A percentile compares a stretch with the other conserved stretches of the same genome.
phyloP scores from a whole-genome alignment of 257 asterid species.

The Osmanthus fragrans region DNA sequence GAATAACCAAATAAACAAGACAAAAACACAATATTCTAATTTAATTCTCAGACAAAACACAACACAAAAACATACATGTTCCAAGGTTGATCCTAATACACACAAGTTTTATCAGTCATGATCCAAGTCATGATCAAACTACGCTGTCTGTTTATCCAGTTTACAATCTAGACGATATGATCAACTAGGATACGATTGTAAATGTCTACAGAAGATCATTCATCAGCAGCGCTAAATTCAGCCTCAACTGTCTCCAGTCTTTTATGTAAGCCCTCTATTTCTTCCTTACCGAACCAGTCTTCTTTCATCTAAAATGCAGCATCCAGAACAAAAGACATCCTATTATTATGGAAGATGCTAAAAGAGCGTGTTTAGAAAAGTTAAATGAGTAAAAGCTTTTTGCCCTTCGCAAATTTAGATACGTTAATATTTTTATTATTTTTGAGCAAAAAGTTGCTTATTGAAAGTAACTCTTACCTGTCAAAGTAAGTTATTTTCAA shows the following conservation, averaged over 20 bases:
- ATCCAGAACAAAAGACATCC: background rate
- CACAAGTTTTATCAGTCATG: background rate
- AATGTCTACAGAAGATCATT: background rate
- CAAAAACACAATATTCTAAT: background rate
- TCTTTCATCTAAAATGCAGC: conserved; percentile 38
- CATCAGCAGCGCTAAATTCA: background rate
- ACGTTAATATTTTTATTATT: too few relatives aligned
- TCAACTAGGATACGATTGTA: background rate
- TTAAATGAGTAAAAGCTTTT: background rate
- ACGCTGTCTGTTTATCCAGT: background rate
- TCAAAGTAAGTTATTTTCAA: too few relatives aligned
- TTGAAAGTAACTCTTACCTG: too few relatives aligned
- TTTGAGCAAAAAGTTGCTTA: too few relatives aligned
- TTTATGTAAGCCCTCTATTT: conserved; percentile 32
- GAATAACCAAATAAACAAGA: background rate
- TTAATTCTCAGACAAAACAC: background rate
- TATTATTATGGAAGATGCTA: background rate
- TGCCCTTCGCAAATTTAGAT: too few relatives aligned
- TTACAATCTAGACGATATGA: background rate
- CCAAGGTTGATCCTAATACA: background rate
- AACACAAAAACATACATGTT: background rate
- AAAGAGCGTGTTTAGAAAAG: background rate
- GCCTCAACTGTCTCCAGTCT: conserved; percentile 24
- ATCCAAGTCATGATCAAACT: background rate
- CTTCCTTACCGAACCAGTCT: conserved; percentile 48